These are phyloP conservation scores for Polysphondylium violaceum DNA, from an alignment of 78 protist species.

Conservation along the genomic window DNA sequence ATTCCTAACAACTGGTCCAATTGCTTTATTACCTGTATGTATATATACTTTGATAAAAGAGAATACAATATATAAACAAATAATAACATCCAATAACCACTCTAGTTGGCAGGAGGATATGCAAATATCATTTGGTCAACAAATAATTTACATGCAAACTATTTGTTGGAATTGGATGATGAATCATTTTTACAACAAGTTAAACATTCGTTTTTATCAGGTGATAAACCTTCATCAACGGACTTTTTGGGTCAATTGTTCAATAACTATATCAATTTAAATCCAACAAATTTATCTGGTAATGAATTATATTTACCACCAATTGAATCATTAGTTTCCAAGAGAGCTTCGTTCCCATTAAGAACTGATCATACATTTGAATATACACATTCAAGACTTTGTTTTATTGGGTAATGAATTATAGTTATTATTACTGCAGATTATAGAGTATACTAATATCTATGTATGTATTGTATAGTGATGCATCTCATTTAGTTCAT, in stretches of 20 bases:
- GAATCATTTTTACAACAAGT: constrained; percentile 14
- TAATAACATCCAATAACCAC: no score
- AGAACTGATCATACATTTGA: constrained; percentile 44
- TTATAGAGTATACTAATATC: not conserved
- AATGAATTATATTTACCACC: constrained; percentile 61
- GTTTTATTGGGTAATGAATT: constrained; percentile 74
- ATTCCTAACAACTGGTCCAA: constrained; percentile 85
- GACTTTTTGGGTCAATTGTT: not conserved
- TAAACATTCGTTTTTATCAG: constrained; percentile 43
- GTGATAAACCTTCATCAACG: not conserved
- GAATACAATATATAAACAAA: no score
- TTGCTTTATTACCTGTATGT: constrained; percentile 82
- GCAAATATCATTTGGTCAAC: constrained; percentile 78
- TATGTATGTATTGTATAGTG: constrained; percentile 28
- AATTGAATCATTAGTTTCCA: constrained; percentile 24
- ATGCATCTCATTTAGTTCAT: constrained; percentile 91
- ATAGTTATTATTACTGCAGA: not conserved
- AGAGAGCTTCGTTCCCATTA: constrained; percentile 81
- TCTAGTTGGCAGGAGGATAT: constrained; percentile 48
- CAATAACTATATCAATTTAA: not conserved
- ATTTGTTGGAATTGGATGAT: constrained; percentile 54
- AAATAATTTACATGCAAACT: constrained; percentile 56
- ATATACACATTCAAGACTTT: constrained; percentile 34
- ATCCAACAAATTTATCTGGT: constrained; percentile 48
- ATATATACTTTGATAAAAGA: not conserved